Conservation (phyloP, 1,284 basidiomycete genomes). For the Farysia itapuensis region DNA sequence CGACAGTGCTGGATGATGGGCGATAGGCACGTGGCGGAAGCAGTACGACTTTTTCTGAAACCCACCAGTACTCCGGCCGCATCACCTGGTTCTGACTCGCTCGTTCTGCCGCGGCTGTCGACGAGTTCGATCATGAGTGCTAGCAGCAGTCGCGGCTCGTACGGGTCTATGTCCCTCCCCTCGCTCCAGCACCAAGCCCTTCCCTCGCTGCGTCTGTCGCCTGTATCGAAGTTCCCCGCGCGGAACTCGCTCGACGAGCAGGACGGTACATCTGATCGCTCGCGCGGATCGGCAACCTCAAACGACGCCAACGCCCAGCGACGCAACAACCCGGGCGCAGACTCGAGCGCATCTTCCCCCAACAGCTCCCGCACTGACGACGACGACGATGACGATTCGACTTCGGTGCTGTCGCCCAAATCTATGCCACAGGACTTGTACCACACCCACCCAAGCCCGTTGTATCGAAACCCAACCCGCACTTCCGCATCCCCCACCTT, state of each 20-base stretch:
- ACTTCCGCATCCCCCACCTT: constrained; percentile 4
- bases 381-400: too few relatives aligned
- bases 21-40: constrained; percentile 24
- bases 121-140: constrained; percentile 6
- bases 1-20: constrained; percentile 38
- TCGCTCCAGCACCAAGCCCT: constrained; percentile 22
- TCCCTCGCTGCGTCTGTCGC: constrained; percentile 30
- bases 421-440: constrained; percentile 17
- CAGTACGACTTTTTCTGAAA: constrained; percentile 32
- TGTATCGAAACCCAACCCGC: background rate
- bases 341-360: background rate
- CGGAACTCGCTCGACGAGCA: background rate
- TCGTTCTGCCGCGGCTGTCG: constrained; percentile 27
- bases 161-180: constrained; percentile 10
- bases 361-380: constrained; percentile 2
- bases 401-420: constrained; percentile 18
- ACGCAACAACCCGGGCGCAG: background rate
- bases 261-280: constrained; percentile 6
- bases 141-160: constrained; percentile 4
- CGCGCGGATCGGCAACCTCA: constrained; percentile 1
- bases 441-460: background rate
- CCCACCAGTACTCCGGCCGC: background rate
- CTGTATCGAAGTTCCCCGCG: constrained; percentile 7
- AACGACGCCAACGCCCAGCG: background rate
- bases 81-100: constrained; percentile 3